phyloP scores from a whole-genome alignment of 495 filamentous ascomycete genomes.

The Penicillium parvum region DNA sequence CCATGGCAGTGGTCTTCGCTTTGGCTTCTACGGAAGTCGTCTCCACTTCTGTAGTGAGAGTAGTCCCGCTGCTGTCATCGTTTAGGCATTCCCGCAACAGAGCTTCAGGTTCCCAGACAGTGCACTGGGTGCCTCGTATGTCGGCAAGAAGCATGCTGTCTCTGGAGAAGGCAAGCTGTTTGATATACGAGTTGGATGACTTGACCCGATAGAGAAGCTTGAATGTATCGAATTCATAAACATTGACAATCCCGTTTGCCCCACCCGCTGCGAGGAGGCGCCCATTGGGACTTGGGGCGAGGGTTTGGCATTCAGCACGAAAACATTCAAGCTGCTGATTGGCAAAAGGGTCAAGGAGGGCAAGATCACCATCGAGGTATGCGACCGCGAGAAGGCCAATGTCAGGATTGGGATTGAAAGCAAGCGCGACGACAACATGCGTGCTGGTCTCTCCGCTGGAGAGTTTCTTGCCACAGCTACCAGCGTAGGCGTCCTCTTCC shows the following conservation, averaged over 20 bases:
- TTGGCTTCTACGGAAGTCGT: background rate
- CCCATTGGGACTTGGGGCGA: conserved; percentile 28
- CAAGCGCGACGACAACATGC: conserved; percentile 17
- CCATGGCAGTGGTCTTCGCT: background rate
- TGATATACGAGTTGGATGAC: conserved; percentile 16
- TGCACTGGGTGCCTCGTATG: conserved; percentile 29
- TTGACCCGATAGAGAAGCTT: conserved; percentile 27
- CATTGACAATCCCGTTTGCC: conserved; percentile 22
- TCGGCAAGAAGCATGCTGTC: conserved; percentile 27
- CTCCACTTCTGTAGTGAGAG: background rate
- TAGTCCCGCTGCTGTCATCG: background rate
- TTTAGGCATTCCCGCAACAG: background rate
- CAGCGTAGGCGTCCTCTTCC: conserved; percentile 19
- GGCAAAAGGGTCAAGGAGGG: conserved; percentile 19
- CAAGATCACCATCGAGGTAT: conserved; percentile 31
- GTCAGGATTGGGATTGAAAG: conserved; percentile 32
- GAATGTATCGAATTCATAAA: conserved; percentile 37
- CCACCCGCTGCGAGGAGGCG: conserved; percentile 21
- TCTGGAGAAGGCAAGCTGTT: conserved; percentile 21
- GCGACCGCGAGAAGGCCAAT: conserved; percentile 22
- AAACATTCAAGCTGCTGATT: background rate
- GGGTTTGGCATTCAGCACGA: conserved; percentile 9
- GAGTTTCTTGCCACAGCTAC: conserved; percentile 21
- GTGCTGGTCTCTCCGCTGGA: background rate
- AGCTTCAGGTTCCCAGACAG: conserved; percentile 26